phyloP scores from a whole-genome alignment of 495 filamentous ascomycete species.

The Acidomyces sp. region DNA sequence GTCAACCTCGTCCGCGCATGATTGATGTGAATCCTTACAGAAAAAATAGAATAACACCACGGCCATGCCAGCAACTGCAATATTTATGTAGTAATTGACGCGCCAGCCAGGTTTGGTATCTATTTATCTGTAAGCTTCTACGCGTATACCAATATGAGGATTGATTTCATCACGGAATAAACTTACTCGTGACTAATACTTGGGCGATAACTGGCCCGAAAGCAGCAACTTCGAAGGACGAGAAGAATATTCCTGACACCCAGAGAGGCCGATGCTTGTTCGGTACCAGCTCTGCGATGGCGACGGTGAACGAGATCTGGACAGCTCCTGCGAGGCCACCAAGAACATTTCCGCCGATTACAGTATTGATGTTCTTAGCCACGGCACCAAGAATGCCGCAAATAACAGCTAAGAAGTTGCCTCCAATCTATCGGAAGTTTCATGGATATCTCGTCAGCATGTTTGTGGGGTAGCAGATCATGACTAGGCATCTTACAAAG shows the following conservation, averaged over 20 bases:
- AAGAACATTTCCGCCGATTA: constrained; percentile 24
- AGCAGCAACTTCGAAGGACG: constrained; percentile 19
- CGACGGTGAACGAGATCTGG: constrained; percentile 29
- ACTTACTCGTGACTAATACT: constrained; percentile 17
- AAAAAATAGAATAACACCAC: constrained; percentile 23
- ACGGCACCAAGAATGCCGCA: constrained; percentile 23
- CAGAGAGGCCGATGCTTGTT: constrained; percentile 24
- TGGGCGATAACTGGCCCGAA: constrained; percentile 27
- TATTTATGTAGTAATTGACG: constrained; percentile 67
- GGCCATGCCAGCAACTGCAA: constrained; percentile 37
- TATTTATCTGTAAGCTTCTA: too few species aligned
- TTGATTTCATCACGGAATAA: too few species aligned
- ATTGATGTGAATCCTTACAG: too few species aligned
- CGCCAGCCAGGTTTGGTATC: constrained; percentile 32
- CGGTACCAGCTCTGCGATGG: constrained; percentile 24
- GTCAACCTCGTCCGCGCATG: too few species aligned
- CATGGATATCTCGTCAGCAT: too few species aligned
- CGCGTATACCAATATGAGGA: too few species aligned
- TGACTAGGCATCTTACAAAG: too few species aligned
- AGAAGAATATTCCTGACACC: constrained; percentile 19
- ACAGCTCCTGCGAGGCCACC: constrained; percentile 24
- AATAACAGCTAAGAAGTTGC: constrained; percentile 19
- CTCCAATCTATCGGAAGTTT: too few species aligned
- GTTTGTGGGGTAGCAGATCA: too few species aligned
- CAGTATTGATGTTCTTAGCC: constrained; percentile 20